Conservation (phyloP, 257 asterid species). For the Solanum neorickii region DNA sequence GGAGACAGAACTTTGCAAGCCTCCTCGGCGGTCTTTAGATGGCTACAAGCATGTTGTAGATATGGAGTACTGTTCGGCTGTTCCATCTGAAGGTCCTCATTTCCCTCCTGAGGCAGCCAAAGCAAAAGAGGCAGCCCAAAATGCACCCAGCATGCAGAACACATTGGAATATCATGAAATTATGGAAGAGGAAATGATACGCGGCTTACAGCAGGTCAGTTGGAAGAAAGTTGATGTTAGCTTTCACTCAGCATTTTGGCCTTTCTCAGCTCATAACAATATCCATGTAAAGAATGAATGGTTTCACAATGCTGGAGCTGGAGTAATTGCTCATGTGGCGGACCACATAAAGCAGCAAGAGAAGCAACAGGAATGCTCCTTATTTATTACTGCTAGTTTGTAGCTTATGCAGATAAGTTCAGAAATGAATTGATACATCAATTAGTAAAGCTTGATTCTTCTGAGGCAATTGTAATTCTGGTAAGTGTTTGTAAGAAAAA, state of each 20-base stretch:
- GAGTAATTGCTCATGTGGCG: conserved; percentile 76
- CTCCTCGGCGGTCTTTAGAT: conserved; percentile 62
- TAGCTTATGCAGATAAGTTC: conserved; percentile 9
- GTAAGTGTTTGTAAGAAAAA: background rate
- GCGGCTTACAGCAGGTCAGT: conserved; percentile 68
- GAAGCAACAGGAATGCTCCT: conserved; percentile 32
- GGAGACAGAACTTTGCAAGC: conserved; percentile 73
- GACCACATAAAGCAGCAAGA: conserved; percentile 68
- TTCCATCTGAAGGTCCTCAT: conserved; percentile 44
- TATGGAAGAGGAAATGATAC: conserved; percentile 85
- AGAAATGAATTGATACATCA: background rate
- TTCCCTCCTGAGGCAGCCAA: conserved; percentile 76
- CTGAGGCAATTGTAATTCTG: background rate
- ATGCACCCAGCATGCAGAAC: conserved; percentile 35
- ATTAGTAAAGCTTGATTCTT: background rate
- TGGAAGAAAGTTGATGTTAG: conserved; percentile 87
- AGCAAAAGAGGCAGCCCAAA: conserved; percentile 87
- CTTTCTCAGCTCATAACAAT: conserved; percentile 81
- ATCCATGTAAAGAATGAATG: conserved; percentile 84
- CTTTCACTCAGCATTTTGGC: conserved; percentile 74
- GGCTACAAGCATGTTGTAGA: conserved; percentile 83
- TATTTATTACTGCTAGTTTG: conserved; percentile 48
- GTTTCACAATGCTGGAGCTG: conserved; percentile 77
- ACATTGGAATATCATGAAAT: conserved; percentile 69
- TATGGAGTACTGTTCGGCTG: conserved; percentile 61